A percentile compares a stretch with the other conserved stretches of the same genome.
Conservation (phyloP, 306 rosid species). For the Trichosanthes truncata region DNA sequence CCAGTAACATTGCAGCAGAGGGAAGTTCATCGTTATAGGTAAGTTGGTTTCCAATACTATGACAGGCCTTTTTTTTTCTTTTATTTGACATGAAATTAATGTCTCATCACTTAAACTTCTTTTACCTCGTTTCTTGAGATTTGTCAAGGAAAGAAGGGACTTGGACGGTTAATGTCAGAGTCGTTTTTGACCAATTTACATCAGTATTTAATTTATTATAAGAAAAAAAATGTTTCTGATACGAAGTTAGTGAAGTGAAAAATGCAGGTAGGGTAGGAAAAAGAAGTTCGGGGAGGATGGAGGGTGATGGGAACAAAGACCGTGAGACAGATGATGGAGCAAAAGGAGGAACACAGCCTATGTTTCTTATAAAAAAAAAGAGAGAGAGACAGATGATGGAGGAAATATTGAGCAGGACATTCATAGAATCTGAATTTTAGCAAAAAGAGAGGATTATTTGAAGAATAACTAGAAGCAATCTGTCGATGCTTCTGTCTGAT, state of each 20-base stretch:
- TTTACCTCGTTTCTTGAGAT: neutral
- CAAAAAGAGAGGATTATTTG: neutral
- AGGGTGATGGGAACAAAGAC: slow-evolving; percentile 2
- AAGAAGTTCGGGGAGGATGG: neutral
- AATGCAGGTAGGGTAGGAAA: neutral
- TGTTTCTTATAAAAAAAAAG: no score
- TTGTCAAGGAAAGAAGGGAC: neutral
- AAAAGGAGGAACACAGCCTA: neutral
- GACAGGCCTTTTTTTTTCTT: neutral
- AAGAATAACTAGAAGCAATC: neutral
- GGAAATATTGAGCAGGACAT: neutral
- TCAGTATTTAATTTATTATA: neutral
- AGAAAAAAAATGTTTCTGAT: neutral
- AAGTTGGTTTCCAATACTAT: slow-evolving; percentile 18
- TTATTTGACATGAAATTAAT: neutral
- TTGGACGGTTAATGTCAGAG: neutral
- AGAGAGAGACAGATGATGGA: neutral
- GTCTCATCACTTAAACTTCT: neutral
- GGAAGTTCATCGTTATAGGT: slow-evolving; percentile 46
- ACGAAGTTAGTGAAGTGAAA: neutral
- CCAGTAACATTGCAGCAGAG: slow-evolving; percentile 25
- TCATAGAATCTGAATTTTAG: neutral
- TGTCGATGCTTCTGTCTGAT: neutral
- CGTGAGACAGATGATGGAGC: neutral
- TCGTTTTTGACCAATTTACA: neutral